phyloP scores from a whole-genome alignment of 805 yeast species.

The Hanseniaspora lachancei region DNA sequence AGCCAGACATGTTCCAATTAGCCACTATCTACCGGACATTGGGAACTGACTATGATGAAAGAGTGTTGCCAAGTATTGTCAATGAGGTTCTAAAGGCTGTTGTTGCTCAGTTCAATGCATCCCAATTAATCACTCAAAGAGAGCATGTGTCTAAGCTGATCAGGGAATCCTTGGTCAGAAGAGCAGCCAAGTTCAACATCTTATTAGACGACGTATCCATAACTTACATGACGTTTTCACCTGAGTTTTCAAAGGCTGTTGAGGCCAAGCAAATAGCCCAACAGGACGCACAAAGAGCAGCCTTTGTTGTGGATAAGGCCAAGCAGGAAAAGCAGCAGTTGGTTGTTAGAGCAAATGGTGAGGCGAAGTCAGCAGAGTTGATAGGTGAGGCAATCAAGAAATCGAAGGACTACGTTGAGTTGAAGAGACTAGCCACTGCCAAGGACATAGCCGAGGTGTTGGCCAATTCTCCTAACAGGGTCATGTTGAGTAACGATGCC shows the following conservation, averaged over 20 bases:
- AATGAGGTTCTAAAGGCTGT: slow-evolving; percentile 93
- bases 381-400: slow-evolving; percentile 98
- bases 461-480: slow-evolving; percentile 79
- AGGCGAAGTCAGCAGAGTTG: slow-evolving; percentile 92
- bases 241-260: slow-evolving; percentile 93
- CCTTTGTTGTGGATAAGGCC: slow-evolving; percentile 92
- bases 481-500: slow-evolving; percentile 82
- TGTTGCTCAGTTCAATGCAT: slow-evolving; percentile 96
- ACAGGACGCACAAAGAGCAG: slow-evolving; percentile 98
- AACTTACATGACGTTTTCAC: slow-evolving; percentile 93
- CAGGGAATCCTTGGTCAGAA: slow-evolving; percentile 76
- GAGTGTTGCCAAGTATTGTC: slow-evolving; percentile 94
- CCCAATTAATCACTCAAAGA: slow-evolving; percentile 97
- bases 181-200: slow-evolving; percentile 83
- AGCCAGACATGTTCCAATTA: slow-evolving; percentile 66
- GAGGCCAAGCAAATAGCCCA: slow-evolving; percentile 99
- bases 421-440: slow-evolving; percentile 94
- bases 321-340: slow-evolving; percentile 94
- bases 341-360: slow-evolving; percentile 96
- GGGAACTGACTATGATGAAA: slow-evolving; percentile 91
- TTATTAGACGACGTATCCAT: slow-evolving; percentile 88
- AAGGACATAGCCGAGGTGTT: slow-evolving; percentile 83
- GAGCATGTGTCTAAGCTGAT: slow-evolving; percentile 87
- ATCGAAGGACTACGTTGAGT: slow-evolving; percentile 87
- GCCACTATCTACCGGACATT: slow-evolving; percentile 83